Evolutionary conservation across 441 rosid genomes (phyloP).

Genomic region (Hura crepitans): DNA sequence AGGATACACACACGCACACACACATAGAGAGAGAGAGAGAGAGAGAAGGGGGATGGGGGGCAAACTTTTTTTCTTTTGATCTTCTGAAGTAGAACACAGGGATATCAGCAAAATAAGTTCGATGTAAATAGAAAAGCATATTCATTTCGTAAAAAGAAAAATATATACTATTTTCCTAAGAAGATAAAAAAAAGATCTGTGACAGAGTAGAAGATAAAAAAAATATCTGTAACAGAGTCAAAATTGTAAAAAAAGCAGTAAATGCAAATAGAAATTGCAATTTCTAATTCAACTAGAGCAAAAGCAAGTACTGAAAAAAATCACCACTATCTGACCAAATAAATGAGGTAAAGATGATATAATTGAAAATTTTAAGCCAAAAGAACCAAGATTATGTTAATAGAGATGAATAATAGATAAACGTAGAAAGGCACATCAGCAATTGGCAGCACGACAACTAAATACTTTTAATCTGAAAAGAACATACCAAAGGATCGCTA

Average conservation of each 20-base stretch:
- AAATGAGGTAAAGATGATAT: neutral
- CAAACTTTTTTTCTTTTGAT: neutral
- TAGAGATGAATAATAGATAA: neutral
- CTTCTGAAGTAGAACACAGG: too few relatives aligned
- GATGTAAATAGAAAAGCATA: too few relatives aligned
- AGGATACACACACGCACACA: too few relatives aligned
- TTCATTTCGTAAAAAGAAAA: too few relatives aligned
- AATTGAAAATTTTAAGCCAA: neutral
- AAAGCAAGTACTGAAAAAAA: neutral
- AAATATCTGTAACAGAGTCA: neutral
- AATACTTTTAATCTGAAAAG: slow-evolving; percentile 13
- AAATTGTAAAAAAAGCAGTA: neutral
- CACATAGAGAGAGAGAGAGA: too few relatives aligned
- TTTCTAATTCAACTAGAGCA: neutral
- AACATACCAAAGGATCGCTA: slow-evolving; percentile 71
- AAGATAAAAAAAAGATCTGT: neutral
- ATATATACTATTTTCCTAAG: too few relatives aligned
- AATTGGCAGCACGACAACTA: neutral
- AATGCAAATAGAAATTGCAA: neutral
- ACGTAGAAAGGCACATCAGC: neutral
- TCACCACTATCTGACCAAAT: neutral
- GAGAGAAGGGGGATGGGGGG: too few relatives aligned
- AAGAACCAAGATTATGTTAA: neutral
- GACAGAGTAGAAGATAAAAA: neutral
- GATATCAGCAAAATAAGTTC: too few relatives aligned